phyloP scores from a whole-genome alignment of 495 filamentous ascomycete genomes.

The Thermothielavioides terrestris region DNA sequence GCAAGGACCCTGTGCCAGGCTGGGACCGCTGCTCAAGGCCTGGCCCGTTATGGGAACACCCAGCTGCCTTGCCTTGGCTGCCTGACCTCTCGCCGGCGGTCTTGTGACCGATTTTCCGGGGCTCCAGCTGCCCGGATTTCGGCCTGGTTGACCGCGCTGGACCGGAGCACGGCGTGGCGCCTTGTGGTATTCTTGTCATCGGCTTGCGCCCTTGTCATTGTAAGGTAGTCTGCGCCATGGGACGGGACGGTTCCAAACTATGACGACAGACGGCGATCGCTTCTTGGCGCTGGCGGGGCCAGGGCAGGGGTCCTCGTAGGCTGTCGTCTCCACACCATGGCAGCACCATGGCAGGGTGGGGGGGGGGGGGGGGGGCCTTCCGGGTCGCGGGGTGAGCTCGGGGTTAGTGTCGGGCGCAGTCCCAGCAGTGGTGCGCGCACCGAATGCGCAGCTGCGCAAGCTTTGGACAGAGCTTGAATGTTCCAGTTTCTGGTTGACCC shows the following conservation, averaged over 20 bases:
- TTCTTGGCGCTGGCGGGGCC: not conserved
- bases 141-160: not conserved
- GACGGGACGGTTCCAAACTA: too few species aligned
- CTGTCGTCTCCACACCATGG: not conserved
- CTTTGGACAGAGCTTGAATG: not conserved
- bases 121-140: not conserved
- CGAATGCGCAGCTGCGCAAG: constrained; percentile 15
- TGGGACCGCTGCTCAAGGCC: too few species aligned
- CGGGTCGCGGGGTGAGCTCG: too few species aligned
- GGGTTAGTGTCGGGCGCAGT: not conserved
- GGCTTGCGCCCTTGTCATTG: not conserved
- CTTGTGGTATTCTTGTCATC: not conserved
- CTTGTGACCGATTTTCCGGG: not conserved
- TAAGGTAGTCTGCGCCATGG: too few species aligned
- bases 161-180: not conserved
- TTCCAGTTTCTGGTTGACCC: too few species aligned
- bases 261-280: not conserved
- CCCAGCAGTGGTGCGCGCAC: constrained; percentile 6
- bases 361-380: too few species aligned
- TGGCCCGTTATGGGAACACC: not conserved
- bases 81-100: not conserved
- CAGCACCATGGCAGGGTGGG: too few species aligned
- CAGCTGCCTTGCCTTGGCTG: not conserved
- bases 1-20: constrained; percentile 2
- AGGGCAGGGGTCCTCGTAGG: not conserved